Base-by-base conservation (phyloP, 192 early-diverging fungal genomes). In the Backusella tuberculispora region DNA sequence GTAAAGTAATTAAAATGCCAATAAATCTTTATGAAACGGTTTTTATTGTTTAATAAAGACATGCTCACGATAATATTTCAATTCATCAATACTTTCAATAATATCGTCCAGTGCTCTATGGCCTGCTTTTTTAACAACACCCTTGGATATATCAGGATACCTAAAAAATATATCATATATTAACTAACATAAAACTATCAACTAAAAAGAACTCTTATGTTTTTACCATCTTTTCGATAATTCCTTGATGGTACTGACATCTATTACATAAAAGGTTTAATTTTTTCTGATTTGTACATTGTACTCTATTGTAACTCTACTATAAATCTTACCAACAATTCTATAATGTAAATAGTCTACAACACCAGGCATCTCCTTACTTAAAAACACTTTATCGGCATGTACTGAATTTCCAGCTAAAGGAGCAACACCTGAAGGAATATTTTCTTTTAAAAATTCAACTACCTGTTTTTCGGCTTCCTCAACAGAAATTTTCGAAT, bases 391-490 rank as follows among this genome's bases (percentile, higher is more conserved):
- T 47, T 94, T 90, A 77, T 99, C 97, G 12, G 90, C 91, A 78
- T 99, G 97, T 17, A 98, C 94, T 45, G 94, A 93, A 85, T 96
- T 99, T 17, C 97, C 97, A 1, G 95, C 96, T 34, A 99, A 83
- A 10, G 94, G 86, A 0, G 88, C 95, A 1, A 83, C 76, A 29
- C 90, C 74, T 1, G 79, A 68, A 15, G 89, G 85, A 76, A 95
- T 88, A 80, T 96, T 89, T 24, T 83, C 37, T 70, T 90, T 85
- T 66, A 98, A 83, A 67, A 97, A 95, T 3, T 78, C 83, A 6
- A 98, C 79, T 29, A 98, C 88, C 45, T 86, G 80, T 3, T 74
- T 42, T 76, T 96, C 91, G 5, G 96, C 97, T 34, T 94, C 75
- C 12, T 80, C 76, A 37, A 87, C 92, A 0, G 89, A 88, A 40